Conservation (phyloP, 2,329 filamentous ascomycete species). For the Cladophialophora carrionii region DNA sequence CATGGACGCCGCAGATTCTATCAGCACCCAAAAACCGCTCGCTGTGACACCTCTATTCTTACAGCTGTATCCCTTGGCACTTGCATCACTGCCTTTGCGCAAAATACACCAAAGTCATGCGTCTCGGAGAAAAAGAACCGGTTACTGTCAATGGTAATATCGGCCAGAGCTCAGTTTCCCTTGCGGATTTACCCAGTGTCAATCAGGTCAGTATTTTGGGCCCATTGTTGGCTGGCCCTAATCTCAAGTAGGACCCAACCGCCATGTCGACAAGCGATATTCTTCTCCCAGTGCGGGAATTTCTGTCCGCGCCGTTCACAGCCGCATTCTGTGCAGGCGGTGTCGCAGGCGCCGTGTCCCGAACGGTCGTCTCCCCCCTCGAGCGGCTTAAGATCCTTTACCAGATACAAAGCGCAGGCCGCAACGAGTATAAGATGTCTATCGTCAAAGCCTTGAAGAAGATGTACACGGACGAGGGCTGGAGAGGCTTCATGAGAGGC, state of each 20-base stretch:
- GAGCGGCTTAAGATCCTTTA: slow-evolving; percentile 98
- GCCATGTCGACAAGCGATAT: slow-evolving; percentile 36
- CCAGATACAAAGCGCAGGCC: slow-evolving; percentile 87
- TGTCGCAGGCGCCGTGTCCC: slow-evolving; percentile 92
- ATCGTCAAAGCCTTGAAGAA: slow-evolving; percentile 86
- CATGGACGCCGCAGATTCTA: slow-evolving; percentile 32
- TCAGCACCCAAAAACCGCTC: slow-evolving; percentile 21
- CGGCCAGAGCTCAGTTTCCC: slow-evolving; percentile 31
- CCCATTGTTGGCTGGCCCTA: slow-evolving; percentile 15
- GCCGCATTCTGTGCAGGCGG: slow-evolving; percentile 94
- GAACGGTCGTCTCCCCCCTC: slow-evolving; percentile 93
- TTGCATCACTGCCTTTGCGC: slow-evolving; percentile 7
- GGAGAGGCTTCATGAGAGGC: slow-evolving; percentile 94
- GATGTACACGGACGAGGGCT: slow-evolving; percentile 97
- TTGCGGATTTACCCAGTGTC: slow-evolving; percentile 32
- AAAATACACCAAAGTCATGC: slow-evolving; percentile 29
- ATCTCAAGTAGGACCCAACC: slow-evolving; percentile 31
- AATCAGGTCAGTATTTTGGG: slow-evolving; percentile 32
- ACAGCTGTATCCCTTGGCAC: slow-evolving; percentile 8
- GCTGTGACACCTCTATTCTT: slow-evolving; percentile 24
- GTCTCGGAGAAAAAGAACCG: slow-evolving; percentile 35
- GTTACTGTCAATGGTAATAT: slow-evolving; percentile 33
- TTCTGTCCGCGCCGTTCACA: slow-evolving; percentile 76
- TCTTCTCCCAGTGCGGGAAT: slow-evolving; percentile 40
- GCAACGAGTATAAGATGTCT: slow-evolving; percentile 90